Evolutionary conservation across 2,329 filamentous ascomycete genomes (phyloP), one percentile per base, ranked within the genome.

Genomic region (Akanthomyces lecanii): DNA sequence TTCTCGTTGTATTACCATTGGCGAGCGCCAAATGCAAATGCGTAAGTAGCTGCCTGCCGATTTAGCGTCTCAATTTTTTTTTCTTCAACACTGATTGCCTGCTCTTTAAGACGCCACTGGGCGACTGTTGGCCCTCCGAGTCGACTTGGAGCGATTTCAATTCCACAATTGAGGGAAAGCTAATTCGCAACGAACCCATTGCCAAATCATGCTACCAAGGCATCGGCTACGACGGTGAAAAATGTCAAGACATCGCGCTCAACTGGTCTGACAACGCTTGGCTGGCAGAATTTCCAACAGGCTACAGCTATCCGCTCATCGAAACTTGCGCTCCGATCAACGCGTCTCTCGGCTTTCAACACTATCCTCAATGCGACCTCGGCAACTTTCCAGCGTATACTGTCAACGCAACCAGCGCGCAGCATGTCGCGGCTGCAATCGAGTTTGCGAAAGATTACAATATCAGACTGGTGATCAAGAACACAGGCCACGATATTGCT

Each of bases 381-480:
- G 55, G 57, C 23, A 60, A 60, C 33, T 40, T 38, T 21, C 57
- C 57, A 38, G 47, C 21, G 1, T 60, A 60, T 23, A 50, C 57
- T 8, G 48, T 60, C 25, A 60, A 60, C 33, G 57, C 47, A 25
- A 60, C 57, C 12, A 21, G 30, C 16, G 57, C 33, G 4, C 42
- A 12, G 10, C 16, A 60, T 42, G 57, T 42, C 11, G 57, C 57
- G 2, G 28, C 57, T 18, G 57, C 30, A 4, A 51, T 60, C 45
- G 23, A 40, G 10, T 60, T 52, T 28, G 57, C 57, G n/a, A 38
- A 21, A 14, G 23, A 51, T 2, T 11, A 60, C 30, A 60, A 60
- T n/a, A 42, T 51, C 30, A 16, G 45, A n/a, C 8, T 51, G 16
- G 45, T 40, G 21, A 60, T 60, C 12, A 60, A 60, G 14, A 60